phyloP scores from a whole-genome alignment of 2,329 filamentous ascomycete genomes.

The Didymosphaeria variabile region DNA sequence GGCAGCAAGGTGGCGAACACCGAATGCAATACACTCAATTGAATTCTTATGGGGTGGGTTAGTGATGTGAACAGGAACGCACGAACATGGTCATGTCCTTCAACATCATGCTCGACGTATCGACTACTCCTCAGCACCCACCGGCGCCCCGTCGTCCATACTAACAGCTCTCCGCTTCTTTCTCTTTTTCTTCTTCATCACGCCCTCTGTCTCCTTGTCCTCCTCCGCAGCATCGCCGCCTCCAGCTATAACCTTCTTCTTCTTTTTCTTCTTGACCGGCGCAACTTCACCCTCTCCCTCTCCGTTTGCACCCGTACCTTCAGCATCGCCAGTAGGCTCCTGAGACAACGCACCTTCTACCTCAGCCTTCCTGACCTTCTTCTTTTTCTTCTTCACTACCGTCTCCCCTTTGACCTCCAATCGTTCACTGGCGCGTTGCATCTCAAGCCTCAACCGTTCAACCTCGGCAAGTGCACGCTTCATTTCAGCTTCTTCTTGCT shows the following conservation, averaged over 20 bases:
- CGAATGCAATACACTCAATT: slow-evolving; percentile 1
- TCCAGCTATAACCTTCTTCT: slow-evolving; percentile 51
- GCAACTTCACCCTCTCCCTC: slow-evolving; percentile 25
- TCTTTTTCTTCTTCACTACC: slow-evolving; percentile 70
- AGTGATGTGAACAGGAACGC: not conserved
- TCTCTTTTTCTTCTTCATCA: slow-evolving; percentile 54
- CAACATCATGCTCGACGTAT: not conserved
- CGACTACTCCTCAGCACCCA: slow-evolving; percentile 5
- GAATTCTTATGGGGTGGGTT: not conserved
- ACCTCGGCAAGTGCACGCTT: slow-evolving; percentile 86
- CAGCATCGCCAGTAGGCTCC: slow-evolving; percentile 59
- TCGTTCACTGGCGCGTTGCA: slow-evolving; percentile 82
- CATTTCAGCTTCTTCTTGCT: slow-evolving; percentile 88
- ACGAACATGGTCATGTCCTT: not conserved
- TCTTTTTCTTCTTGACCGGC: slow-evolving; percentile 51
- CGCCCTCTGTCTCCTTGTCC: slow-evolving; percentile 34
- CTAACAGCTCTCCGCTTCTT: slow-evolving; percentile 46
- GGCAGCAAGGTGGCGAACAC: not conserved
- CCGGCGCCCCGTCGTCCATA: slow-evolving; percentile 38
- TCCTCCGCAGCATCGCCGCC: slow-evolving; percentile 27
- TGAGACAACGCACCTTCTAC: slow-evolving; percentile 68
- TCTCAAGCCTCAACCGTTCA: slow-evolving; percentile 84
- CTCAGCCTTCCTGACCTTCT: slow-evolving; percentile 52
- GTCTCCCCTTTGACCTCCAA: slow-evolving; percentile 75
- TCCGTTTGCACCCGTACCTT: slow-evolving; percentile 55